Evolutionary conservation across 495 filamentous ascomycete species (phyloP).

Genomic region (Neurospora sp.): DNA sequence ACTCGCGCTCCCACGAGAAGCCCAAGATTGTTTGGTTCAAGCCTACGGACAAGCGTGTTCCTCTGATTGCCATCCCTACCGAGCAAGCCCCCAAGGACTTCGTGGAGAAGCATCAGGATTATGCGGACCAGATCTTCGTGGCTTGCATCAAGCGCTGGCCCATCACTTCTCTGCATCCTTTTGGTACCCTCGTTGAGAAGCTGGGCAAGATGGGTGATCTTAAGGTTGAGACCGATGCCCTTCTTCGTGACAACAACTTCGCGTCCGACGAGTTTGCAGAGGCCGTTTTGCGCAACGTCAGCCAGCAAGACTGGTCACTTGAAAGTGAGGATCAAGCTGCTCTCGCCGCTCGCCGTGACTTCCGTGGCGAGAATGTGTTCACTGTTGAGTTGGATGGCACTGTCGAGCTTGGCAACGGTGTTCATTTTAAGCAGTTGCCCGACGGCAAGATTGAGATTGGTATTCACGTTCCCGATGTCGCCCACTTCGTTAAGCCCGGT

Average conservation of each 20-base stretch:
- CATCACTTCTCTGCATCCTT: slow-evolving; percentile 97
- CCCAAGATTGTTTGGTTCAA: slow-evolving; percentile 99
- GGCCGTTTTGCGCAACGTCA: slow-evolving; percentile 85
- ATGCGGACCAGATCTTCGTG: slow-evolving; percentile 94
- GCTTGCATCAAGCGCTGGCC: slow-evolving; percentile 99
- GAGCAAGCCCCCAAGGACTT: slow-evolving; percentile 97
- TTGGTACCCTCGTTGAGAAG: slow-evolving; percentile 93
- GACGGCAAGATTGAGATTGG: slow-evolving; percentile 89
- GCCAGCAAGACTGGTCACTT: slow-evolving; percentile 82
- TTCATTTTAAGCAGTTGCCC: slow-evolving; percentile 72
- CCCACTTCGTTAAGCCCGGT: slow-evolving; percentile 93
- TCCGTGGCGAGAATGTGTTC: slow-evolving; percentile 82
- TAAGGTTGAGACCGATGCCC: slow-evolving; percentile 92
- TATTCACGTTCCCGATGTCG: slow-evolving; percentile 90
- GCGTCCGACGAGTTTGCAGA: slow-evolving; percentile 95
- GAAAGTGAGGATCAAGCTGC: slow-evolving; percentile 68
- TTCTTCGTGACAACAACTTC: slow-evolving; percentile 97
- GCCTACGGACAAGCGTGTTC: slow-evolving; percentile 96
- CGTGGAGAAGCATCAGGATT: slow-evolving; percentile 96
- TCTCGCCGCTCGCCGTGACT: slow-evolving; percentile 72
- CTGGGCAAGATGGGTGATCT: slow-evolving; percentile 95
- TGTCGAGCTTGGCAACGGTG: slow-evolving; percentile 79
- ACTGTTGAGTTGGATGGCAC: slow-evolving; percentile 79
- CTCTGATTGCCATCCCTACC: slow-evolving; percentile 93
- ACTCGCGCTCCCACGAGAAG: slow-evolving; percentile 78